phyloP scores from a whole-genome alignment of 768 basidiomycete genomes.

The Phallus indusiatus region DNA sequence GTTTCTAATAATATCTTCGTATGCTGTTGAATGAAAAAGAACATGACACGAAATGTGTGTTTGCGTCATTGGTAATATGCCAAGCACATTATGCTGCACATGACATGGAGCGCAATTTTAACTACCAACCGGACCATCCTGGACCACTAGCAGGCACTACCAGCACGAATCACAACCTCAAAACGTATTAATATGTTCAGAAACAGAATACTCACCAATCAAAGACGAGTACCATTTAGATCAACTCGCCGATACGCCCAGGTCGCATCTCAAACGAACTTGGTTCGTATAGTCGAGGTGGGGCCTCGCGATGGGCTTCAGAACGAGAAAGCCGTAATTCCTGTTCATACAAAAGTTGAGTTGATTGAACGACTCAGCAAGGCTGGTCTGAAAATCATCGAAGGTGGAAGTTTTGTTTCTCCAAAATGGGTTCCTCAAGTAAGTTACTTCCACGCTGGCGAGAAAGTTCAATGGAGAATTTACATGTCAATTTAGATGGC shows the following conservation, averaged over 20 bases:
- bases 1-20: too few species aligned
- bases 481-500: conserved; percentile 53
- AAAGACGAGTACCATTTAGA: background rate
- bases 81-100: too few species aligned
- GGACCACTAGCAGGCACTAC: too few species aligned
- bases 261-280: conserved; percentile 1
- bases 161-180: too few species aligned
- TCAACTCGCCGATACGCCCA: background rate
- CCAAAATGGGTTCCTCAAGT: conserved; percentile 93
- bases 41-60: too few species aligned
- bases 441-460: conserved; percentile 12
- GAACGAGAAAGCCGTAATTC: conserved; percentile 70
- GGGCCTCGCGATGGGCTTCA: conserved; percentile 88
- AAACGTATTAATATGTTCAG: background rate
- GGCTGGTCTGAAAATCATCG: conserved; percentile 63
- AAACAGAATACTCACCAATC: background rate
- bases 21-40: too few species aligned
- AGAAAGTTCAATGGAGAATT: conserved; percentile 5
- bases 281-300: conserved; percentile 67
- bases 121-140: too few species aligned
- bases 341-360: conserved; percentile 66
- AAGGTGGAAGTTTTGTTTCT: conserved; percentile 86
- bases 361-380: conserved; percentile 64
- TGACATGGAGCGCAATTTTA: too few species aligned
- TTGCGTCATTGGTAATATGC: too few species aligned